Conservation (phyloP, 768 basidiomycete species). For the Agrocybe praecox region DNA sequence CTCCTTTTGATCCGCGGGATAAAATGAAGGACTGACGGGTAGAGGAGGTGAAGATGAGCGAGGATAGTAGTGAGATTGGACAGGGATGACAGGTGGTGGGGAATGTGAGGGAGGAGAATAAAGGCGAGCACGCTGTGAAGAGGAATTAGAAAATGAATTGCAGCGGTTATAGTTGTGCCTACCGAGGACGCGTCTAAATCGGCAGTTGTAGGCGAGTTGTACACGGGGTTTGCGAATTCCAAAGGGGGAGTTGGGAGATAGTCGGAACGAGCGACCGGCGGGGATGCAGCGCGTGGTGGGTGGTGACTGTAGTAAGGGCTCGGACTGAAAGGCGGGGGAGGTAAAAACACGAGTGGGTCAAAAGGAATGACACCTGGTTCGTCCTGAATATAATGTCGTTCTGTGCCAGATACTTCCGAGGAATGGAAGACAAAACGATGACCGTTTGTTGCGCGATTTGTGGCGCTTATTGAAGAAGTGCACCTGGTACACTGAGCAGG, state of each 20-base stretch:
- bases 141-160: neutral
- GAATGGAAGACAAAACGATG: slow-evolving; percentile 90
- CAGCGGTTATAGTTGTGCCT: neutral
- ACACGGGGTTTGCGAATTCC: slow-evolving; percentile 35
- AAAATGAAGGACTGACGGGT: slow-evolving; percentile 23
- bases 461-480: slow-evolving; percentile 66
- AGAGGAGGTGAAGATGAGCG: slow-evolving; percentile 17
- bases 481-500: slow-evolving; percentile 62
- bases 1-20: slow-evolving; percentile 43
- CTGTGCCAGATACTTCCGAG: slow-evolving; percentile 60
- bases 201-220: slow-evolving; percentile 12
- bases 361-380: slow-evolving; percentile 64
- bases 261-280: slow-evolving; percentile 27
- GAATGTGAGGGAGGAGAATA: slow-evolving; percentile 5
- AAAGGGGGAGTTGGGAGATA: slow-evolving; percentile 40
- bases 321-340: slow-evolving; percentile 16
- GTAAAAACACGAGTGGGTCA: slow-evolving; percentile 28
- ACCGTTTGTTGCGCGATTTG: slow-evolving; percentile 77
- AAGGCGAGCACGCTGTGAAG: slow-evolving; percentile 9
- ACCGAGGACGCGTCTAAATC: slow-evolving; percentile 15
- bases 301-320: slow-evolving; percentile 11
- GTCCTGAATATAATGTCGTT: slow-evolving; percentile 62
- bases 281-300: slow-evolving; percentile 28
- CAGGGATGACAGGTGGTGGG: slow-evolving; percentile 9
- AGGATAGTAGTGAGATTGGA: slow-evolving; percentile 4